Percentiles rank a stretch among this genome's conserved stretches.
Conservation (phyloP, 257 asterid species). For the Craterostigma plantagineum region DNA sequence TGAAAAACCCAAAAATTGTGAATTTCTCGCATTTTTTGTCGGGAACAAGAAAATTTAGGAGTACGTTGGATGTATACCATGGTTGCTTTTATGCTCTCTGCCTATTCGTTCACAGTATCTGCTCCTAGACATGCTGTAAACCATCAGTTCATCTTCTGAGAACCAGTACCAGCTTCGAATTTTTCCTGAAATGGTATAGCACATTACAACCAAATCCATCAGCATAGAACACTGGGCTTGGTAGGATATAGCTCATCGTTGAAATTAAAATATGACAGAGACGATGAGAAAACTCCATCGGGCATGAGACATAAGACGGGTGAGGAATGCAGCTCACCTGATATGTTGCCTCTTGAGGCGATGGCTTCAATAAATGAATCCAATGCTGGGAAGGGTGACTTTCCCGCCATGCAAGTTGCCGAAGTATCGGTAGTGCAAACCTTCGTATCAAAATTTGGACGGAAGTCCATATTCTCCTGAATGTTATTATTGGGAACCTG, state of each 20-base stretch:
- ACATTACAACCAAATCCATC: too few relatives aligned
- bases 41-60: neutral
- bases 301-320: neutral
- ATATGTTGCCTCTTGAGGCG: constrained; percentile 61
- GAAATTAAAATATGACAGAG: too few relatives aligned
- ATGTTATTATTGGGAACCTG: constrained; percentile 27
- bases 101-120: constrained; percentile 94
- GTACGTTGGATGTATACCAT: constrained; percentile 28
- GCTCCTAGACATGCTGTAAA: constrained; percentile 80
- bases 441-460: constrained; percentile 24
- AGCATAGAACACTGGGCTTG: too few relatives aligned
- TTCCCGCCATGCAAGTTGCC: constrained; percentile 51
- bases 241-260: too few relatives aligned
- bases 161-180: constrained; percentile 93
- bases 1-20: constrained; percentile 13
- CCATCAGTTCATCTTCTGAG: constrained; percentile 75
- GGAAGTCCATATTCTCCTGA: constrained; percentile 14
- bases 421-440: constrained; percentile 45
- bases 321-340: constrained; percentile 26
- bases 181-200: constrained; percentile 62
- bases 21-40: neutral
- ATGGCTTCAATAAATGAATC: constrained; percentile 49
- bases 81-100: constrained; percentile 93
- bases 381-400: constrained; percentile 73
- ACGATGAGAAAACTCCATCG: constrained; percentile 1